phyloP scores from a whole-genome alignment of 345 rosid species.

The Mercurialis annua region DNA sequence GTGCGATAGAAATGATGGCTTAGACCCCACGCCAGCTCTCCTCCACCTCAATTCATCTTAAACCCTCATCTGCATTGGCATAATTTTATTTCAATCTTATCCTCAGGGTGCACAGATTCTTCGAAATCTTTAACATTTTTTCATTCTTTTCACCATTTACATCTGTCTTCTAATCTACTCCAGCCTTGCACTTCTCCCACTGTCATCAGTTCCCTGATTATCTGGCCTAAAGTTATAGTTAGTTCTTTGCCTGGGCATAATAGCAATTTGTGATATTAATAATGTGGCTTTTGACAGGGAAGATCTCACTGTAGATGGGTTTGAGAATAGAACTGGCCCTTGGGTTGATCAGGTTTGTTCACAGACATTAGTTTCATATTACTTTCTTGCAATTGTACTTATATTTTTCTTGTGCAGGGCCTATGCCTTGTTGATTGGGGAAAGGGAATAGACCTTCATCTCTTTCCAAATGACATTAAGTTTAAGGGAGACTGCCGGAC shows the following conservation, averaged over 20 bases:
- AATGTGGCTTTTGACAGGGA: constrained; percentile 37
- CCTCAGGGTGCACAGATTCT: not conserved
- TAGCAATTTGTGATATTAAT: constrained; percentile 4
- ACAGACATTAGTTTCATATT: constrained; percentile 6
- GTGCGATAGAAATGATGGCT: not conserved
- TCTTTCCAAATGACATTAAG: constrained; percentile 55
- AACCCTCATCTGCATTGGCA: not conserved
- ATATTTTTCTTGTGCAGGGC: constrained; percentile 47
- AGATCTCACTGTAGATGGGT: constrained; percentile 57
- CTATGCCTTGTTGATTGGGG: constrained; percentile 99
- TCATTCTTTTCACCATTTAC: not conserved
- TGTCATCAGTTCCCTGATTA: not conserved
- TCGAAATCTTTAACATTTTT: not conserved
- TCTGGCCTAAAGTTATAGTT: not conserved
- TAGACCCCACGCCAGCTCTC: not conserved
- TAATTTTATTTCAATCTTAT: not conserved
- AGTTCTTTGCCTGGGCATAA: not conserved
- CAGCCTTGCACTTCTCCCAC: not conserved
- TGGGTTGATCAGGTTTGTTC: constrained; percentile 69
- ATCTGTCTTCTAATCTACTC: not conserved
- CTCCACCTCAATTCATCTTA: not conserved
- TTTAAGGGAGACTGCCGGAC: constrained; percentile 81
- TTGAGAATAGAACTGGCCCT: constrained; percentile 52
- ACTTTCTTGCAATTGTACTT: constrained; percentile 9
- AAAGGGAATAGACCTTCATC: constrained; percentile 78